These are phyloP conservation scores for Kwoniella europaea DNA, from an alignment of 768 basidiomycete genomes.

Conservation along the genomic window DNA sequence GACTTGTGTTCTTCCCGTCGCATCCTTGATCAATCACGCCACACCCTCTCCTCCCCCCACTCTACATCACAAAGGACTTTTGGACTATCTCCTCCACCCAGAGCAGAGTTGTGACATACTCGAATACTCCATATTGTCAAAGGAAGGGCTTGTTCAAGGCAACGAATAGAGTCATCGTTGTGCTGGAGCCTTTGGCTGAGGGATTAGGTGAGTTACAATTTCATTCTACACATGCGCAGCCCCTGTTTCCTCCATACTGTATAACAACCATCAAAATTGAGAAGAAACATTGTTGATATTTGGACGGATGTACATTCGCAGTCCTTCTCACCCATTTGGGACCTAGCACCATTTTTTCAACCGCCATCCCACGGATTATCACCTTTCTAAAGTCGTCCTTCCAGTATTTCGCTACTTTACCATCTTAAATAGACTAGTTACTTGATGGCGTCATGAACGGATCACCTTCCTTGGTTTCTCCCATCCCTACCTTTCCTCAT, in stretches of 20 bases:
- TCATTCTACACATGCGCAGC: neutral
- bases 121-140: conserved; percentile 16
- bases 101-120: neutral
- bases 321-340: neutral
- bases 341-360: neutral
- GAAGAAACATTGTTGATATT: neutral
- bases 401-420: neutral
- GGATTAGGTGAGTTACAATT: neutral
- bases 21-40: neutral
- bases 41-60: neutral
- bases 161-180: neutral
- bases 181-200: conserved; percentile 1
- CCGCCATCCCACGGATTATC: neutral
- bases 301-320: neutral
- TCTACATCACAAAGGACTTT: conserved; percentile 8
- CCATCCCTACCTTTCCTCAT: conserved; percentile 6
- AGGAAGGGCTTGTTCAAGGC: conserved; percentile 14
- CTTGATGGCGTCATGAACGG: conserved; percentile 16
- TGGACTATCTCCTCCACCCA: neutral
- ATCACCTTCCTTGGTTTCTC: conserved; percentile 21
- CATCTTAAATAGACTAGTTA: neutral
- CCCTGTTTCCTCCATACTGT: neutral
- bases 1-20: neutral
- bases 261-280: neutral
- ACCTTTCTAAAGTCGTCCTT: neutral